Evolutionary conservation across 169 alveolate genomes (phyloP).

Genomic region (Theileria luwenshuni): DNA sequence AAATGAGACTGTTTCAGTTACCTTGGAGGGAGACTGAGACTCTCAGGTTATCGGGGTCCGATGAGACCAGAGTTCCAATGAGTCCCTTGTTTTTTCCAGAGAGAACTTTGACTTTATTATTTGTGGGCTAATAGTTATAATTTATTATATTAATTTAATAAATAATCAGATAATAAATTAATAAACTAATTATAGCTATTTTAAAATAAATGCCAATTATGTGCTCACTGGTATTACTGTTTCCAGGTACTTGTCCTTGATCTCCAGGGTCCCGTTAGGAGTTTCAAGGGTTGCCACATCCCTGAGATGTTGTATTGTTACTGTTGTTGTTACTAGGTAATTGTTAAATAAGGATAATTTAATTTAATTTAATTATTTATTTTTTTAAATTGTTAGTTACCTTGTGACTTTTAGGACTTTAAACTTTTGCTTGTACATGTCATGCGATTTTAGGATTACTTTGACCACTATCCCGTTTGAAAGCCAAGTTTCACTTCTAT

Average conservation of each 20-base stretch:
- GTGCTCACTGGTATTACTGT: conserved; percentile 49
- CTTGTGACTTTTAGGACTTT: conserved; percentile 28
- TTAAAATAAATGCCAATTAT: neutral
- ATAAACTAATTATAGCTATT: neutral
- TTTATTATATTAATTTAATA: too few species aligned
- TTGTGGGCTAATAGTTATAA: conserved; percentile 25
- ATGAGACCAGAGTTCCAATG: conserved; percentile 39
- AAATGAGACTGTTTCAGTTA: neutral
- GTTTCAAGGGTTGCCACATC: conserved; percentile 32
- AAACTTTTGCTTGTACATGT: conserved; percentile 60
- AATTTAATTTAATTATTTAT: too few species aligned
- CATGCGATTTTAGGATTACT: conserved; percentile 51
- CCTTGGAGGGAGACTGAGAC: conserved; percentile 22
- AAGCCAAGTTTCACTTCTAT: conserved; percentile 34
- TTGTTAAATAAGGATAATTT: too few species aligned
- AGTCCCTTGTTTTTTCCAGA: conserved; percentile 46
- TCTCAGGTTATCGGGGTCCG: conserved; percentile 29
- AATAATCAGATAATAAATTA: neutral
- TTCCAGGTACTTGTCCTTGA: conserved; percentile 54
- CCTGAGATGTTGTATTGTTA: conserved; percentile 9
- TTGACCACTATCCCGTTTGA: conserved; percentile 44
- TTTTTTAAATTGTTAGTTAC: neutral
- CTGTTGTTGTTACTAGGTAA: too few species aligned
- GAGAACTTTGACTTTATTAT: conserved; percentile 40
- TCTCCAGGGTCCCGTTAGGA: conserved; percentile 41